Evolutionary conservation across 208 protist species (phyloP), one percentile per base, ranked within the genome.

Genomic region (Paratrypanosoma confusum): DNA sequence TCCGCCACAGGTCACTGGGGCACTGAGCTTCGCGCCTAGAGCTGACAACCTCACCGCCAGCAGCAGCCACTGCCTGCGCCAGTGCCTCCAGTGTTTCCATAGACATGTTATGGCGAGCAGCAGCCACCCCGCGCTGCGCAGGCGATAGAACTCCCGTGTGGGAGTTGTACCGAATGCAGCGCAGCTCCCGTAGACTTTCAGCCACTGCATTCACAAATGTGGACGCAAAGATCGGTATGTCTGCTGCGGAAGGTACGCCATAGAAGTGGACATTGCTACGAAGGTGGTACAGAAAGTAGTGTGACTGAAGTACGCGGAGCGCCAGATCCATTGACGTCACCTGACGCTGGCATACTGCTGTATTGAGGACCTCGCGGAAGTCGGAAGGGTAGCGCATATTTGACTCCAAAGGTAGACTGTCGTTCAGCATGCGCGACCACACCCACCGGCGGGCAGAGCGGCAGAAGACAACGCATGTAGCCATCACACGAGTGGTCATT

Each of bases 201-300:
- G 85, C 71, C 14, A 90, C 69, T 22, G 61, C 55, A 20, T 52
- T 56, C 13, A 71, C 73, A 33, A 93, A 71, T 44, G 80, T 78
- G 10, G 74, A 82, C 25, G 77, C 80, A 50, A 77, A 90, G 29
- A 72, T 44, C 6, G 72, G 57, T 18, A 89, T 75, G 33, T 81
- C 79, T 21, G 70, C 70, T 39, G 47, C 68, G 0, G 58, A 55
- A 1, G 78, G 65, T 11, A 93, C 65, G 14, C 68, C 76, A 52
- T 93, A 90, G 50, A 87, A 90, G 51, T 76, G 66, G 13, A 75
- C 47, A 32, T 89, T 83, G 3, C 66, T 57, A 35, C 68, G 68
- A 5, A 90, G 52, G 55, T 90, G 77, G 50, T 77, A 57, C 11
- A 88, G 63, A 47, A 89, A 79, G 61, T 93, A 93, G 59, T 88